Evolutionary conservation across 805 yeast species (phyloP), one percentile per base, ranked within the genome.

Genomic region (Saturnispora kantuleensis): DNA sequence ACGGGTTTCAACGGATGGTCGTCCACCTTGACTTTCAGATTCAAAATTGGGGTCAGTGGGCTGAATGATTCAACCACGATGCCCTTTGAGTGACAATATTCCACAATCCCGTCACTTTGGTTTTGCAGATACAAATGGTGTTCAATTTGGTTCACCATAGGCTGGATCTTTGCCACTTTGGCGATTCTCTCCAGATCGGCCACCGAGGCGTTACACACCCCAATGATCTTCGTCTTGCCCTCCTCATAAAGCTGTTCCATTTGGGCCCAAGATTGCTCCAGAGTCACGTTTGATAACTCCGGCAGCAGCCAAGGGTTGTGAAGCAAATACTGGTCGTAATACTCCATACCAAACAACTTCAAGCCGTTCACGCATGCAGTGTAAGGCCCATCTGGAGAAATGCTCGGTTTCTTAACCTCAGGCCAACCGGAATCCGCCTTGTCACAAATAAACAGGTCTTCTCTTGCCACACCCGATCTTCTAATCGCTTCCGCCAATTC

Each of bases 101-200:
- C 69, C 38, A 70, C 64, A 46, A 74, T 65, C 3, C 77, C 83
- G 0, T 74, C 72, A 3, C 81, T 62, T 57, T 81, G 87, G 52
- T 79, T 70, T 55, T 76, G 85, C 50, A 80, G 66, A 52, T 80
- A 77, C 1, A 82, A 74, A 53, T 78, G 77, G 62, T 73, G 78
- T 55, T 82, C 89, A 51, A 83, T 76, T 60, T 83, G 90, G 56
- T 81, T 76, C 21, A 82, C 76, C 50, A 66, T 70, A 3, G 88
- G 87, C 49, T 67, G 68, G 48, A 61, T 60, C 39, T 69, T 70
- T 10, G 74, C 70, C 35, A 63, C 52, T 26, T 63, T 58, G 21
- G 73, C 55, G 16, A 75, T 59, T 31, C 54, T 56, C 48, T 78
- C 65, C 41, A 81, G 56, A 47, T 72, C 67, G 13, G 60, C 64